These are phyloP conservation scores for Alternaria alternata DNA, from an alignment of 2,329 filamentous ascomycete species.

Conservation along the genomic window DNA sequence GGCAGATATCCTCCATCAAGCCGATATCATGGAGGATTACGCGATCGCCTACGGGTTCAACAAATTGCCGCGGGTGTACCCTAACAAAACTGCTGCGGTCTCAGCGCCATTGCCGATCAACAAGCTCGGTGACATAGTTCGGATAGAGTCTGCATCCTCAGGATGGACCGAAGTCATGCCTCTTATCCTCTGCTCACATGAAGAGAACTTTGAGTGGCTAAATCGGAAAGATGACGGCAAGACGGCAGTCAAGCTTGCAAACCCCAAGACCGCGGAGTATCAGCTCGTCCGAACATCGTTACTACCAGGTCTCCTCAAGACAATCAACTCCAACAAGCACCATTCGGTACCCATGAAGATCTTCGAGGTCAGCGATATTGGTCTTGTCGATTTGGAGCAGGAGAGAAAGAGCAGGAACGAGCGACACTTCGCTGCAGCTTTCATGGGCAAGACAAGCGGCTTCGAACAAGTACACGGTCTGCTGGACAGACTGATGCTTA, in stretches of 20 bases:
- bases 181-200: constrained; percentile 93
- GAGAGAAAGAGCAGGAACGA: constrained; percentile 92
- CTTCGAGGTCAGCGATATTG: constrained; percentile 90
- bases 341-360: constrained; percentile 89
- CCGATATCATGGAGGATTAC: constrained; percentile 98
- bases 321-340: constrained; percentile 90
- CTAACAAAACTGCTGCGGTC: constrained; percentile 84
- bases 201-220: constrained; percentile 97
- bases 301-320: constrained; percentile 89
- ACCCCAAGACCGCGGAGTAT: constrained; percentile 93
- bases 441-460: constrained; percentile 91
- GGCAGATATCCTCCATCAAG: constrained; percentile 94
- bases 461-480: constrained; percentile 97
- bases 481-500: constrained; percentile 88
- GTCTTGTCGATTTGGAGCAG: constrained; percentile 81
- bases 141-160: constrained; percentile 87
- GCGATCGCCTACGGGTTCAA: constrained; percentile 98
- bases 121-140: constrained; percentile 91
- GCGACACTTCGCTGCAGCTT: constrained; percentile 93
- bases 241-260: constrained; percentile 83
- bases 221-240: constrained; percentile 88
- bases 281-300: constrained; percentile 90
- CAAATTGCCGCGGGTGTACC: constrained; percentile 85
- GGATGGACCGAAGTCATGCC: constrained; percentile 98
- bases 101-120: constrained; percentile 90